Base-by-base conservation (phyloP, 2,329 filamentous ascomycete species). In the Verticillium nonalfalfae region DNA sequence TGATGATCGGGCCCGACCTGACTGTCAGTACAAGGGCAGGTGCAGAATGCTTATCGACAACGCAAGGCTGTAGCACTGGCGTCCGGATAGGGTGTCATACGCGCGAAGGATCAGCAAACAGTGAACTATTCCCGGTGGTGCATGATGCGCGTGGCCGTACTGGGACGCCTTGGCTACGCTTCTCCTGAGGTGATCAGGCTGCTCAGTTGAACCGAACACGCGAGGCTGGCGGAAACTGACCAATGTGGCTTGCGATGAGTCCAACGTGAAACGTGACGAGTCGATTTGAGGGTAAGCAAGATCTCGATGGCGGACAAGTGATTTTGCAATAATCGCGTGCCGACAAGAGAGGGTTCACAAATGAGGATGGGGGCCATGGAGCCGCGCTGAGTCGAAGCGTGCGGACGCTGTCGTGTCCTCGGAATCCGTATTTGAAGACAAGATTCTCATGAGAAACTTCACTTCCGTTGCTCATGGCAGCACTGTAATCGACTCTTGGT, bases 341-440 rank as follows among this genome's bases (percentile, higher is more conserved):
- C 39, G 7, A n/a, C 3, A 45, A n/a, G 15, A 75, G 1, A 21
- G n/a, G 21, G 18, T 11, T 52, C 5, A 18, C 9, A 1, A 18
- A 10, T 26, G 45, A 10, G 21, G 3, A 26, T 26, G 45, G 45
- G 45, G 45, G 45, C 45, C 18, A 18, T 52, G 26, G 4, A 31
- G 26, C 26, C 26, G 26, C 26, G 26, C 26, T 4, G 26, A 11
- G 13, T 31, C 45, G 45, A 52, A 18, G 45, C 45, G 2, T 31
- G 26, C 26, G 26, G 26, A 31, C 26, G 26, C 26, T 31, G 26
- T 31, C 26, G 4, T 31, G 26, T 31, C 26, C 26, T 31, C 26
- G 26, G 26, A 31, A 31, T 31, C 26, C 26, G 26, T 31, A 5
- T 31, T 31, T 31, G 26, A 31, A 31, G 26, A 31, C 26, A 31